These are phyloP conservation scores for Desmodesmus armatus DNA, from an alignment of 139 green algal species.

Conservation along the genomic window DNA sequence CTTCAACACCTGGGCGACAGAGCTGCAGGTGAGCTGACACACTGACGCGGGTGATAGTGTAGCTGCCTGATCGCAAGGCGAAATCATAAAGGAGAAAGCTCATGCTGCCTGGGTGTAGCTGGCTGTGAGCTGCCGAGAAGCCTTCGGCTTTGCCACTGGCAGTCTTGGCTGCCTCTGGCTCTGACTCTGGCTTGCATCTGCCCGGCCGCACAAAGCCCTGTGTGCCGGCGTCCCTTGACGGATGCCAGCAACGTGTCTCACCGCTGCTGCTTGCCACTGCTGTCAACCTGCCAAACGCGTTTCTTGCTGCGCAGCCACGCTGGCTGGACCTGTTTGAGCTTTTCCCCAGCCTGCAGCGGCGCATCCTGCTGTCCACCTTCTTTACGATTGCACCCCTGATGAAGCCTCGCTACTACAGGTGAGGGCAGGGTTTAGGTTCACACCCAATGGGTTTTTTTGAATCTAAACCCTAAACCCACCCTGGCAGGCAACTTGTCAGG, in stretches of 20 bases:
- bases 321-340: slow-evolving; percentile 49
- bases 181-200: no score
- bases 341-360: slow-evolving; percentile 42
- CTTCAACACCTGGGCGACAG: background rate
- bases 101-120: background rate
- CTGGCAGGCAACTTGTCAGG: no score
- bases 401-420: slow-evolving; percentile 52
- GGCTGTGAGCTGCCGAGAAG: no score
- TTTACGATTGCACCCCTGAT: slow-evolving; percentile 41
- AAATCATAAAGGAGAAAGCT: background rate
- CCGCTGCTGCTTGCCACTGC: background rate
- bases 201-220: no score
- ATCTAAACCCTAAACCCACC: background rate
- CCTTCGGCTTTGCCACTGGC: no score
- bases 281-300: no score
- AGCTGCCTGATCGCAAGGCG: no score
- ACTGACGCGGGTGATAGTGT: background rate
- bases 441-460: no score
- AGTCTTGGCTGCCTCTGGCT: no score
- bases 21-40: slow-evolving; percentile 2
- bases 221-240: no score
- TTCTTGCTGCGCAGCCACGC: slow-evolving; percentile 19
- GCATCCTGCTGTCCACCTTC: slow-evolving; percentile 22
- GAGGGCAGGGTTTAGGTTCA: background rate
- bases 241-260: no score